These are phyloP conservation scores for Elaeagnus macrophylla DNA, from an alignment of 306 rosid genomes.

Conservation along the genomic window DNA sequence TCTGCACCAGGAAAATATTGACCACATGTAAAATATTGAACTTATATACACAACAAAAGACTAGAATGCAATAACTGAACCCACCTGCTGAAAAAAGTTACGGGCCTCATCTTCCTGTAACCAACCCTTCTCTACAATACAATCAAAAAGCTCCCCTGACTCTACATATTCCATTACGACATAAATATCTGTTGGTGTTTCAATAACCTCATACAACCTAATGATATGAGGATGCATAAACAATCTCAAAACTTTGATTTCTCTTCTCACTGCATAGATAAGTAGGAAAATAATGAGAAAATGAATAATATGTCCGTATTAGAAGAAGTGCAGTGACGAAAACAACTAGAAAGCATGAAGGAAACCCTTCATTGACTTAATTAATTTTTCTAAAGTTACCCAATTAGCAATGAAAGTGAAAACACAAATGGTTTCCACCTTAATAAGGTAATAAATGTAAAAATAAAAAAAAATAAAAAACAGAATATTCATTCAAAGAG, in stretches of 20 bases:
- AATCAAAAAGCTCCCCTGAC: constrained; percentile 93
- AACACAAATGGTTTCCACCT: too few relatives aligned
- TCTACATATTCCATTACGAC: constrained; percentile 86
- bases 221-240: constrained; percentile 96
- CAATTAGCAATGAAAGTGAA: too few relatives aligned
- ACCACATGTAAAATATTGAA: constrained; percentile 7
- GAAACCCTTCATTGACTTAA: background rate
- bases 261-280: constrained; percentile 67
- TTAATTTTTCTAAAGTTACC: too few relatives aligned
- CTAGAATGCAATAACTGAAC: constrained; percentile 9
- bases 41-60: constrained; percentile 5
- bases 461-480: too few relatives aligned
- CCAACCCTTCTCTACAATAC: constrained; percentile 87
- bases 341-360: background rate
- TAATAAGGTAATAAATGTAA: too few relatives aligned
- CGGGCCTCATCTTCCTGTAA: constrained; percentile 97
- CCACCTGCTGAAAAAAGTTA: constrained; percentile 87
- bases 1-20: constrained; percentile 37
- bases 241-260: constrained; percentile 73
- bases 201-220: constrained; percentile 80
- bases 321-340: too few relatives aligned
- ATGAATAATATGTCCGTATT: too few relatives aligned
- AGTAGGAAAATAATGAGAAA: constrained; percentile 2
- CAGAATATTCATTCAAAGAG: background rate
- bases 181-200: constrained; percentile 69